These are phyloP conservation scores for Coccomyxa subellipsoidea DNA, from an alignment of 163 green algal genomes.

Conservation along the genomic window DNA sequence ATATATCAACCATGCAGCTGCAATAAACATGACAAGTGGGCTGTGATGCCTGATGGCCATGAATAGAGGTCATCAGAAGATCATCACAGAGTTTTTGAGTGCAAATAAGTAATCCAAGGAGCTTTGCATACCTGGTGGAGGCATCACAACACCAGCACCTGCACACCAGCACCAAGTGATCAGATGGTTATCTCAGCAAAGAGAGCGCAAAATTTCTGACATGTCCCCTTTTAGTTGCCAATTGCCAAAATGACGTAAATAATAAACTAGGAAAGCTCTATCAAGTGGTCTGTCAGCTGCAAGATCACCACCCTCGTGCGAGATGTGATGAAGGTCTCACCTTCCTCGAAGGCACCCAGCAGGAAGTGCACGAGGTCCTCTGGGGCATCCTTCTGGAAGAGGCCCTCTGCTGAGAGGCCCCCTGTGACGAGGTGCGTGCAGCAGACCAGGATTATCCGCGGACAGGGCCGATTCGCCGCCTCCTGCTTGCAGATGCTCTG, in stretches of 20 bases:
- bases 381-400: conserved; percentile 29
- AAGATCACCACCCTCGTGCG: no score
- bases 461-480: conserved; percentile 20
- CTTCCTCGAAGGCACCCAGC: conserved; percentile 29
- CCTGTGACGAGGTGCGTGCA: conserved; percentile 24
- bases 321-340: conserved; percentile 5
- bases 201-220: no score
- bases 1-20: background rate
- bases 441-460: conserved; percentile 34
- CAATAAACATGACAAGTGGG: no score
- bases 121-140: conserved; percentile 13
- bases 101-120: no score
- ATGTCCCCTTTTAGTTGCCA: background rate
- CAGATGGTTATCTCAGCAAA: no score
- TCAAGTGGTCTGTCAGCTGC: no score
- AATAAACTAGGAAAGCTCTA: no score
- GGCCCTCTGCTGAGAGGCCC: conserved; percentile 19
- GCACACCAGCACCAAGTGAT: background rate
- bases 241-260: no score
- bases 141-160: conserved; percentile 33
- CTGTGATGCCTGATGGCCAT: no score
- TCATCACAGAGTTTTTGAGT: no score
- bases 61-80: no score
- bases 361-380: conserved; percentile 33
- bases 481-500: conserved; percentile 32